Conservation (phyloP, 495 filamentous ascomycete genomes). For the Viridothelium virens region DNA sequence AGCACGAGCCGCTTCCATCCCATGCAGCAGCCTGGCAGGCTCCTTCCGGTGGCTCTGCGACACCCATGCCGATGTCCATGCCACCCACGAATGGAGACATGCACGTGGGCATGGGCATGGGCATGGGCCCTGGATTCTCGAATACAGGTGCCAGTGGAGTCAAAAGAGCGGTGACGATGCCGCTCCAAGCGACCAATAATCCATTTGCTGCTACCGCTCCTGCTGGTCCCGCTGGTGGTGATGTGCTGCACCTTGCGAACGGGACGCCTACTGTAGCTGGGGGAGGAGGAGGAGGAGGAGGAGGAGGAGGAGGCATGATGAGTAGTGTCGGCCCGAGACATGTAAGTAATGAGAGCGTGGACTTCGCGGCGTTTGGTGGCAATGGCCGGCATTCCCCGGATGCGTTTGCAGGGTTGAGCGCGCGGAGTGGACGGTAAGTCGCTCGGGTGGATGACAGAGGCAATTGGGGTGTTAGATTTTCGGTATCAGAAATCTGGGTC, state of each 20-base stretch:
- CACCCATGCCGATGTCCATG: conserved; percentile 13
- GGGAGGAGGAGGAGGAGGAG: conserved; percentile 12
- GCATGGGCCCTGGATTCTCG: too few species aligned
- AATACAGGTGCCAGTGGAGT: conserved; percentile 21
- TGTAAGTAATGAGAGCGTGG: conserved; percentile 83
- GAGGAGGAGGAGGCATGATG: conserved; percentile 2
- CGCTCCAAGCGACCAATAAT: conserved; percentile 28
- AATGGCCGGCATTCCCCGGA: conserved; percentile 86
- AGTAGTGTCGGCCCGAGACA: conserved; percentile 39
- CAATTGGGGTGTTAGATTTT: too few species aligned
- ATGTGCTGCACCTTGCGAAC: too few species aligned
- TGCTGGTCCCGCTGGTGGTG: too few species aligned
- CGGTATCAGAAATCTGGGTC: too few species aligned
- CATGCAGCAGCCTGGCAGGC: conserved; percentile 1
- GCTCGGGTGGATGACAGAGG: background rate
- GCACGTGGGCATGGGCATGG: background rate
- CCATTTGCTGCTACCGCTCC: conserved; percentile 27
- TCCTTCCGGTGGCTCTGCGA: conserved; percentile 22
- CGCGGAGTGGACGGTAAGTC: conserved; percentile 43
- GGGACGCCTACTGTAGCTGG: conserved; percentile 15
- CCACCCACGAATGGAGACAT: conserved; percentile 21
- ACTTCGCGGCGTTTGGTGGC: conserved; percentile 53
- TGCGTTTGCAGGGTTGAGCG: conserved; percentile 91
- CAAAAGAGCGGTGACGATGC: conserved; percentile 24
- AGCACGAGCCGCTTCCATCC: conserved; percentile 24